These are phyloP conservation scores for Rosa hybrid DNA, from an alignment of 331 rosid species.

Conservation along the genomic window DNA sequence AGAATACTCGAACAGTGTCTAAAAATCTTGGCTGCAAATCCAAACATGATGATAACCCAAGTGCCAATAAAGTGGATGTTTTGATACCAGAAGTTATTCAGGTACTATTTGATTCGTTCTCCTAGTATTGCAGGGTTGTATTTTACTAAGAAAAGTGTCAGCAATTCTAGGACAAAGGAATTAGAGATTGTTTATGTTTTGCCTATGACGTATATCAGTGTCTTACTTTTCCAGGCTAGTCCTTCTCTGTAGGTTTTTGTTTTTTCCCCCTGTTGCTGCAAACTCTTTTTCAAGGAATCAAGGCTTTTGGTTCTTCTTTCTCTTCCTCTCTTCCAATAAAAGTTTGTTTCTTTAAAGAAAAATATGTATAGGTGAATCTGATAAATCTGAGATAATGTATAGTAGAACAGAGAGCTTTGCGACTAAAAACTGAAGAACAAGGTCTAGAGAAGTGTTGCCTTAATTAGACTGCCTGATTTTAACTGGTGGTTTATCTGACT, in stretches of 20 bases:
- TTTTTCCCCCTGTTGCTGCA: not conserved
- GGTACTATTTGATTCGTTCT: slow-evolving; percentile 43
- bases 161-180: slow-evolving; percentile 7
- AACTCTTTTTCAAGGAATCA: not conserved
- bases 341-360: not conserved
- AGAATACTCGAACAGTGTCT: slow-evolving; percentile 85
- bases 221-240: not conserved
- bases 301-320: not conserved
- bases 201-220: slow-evolving; percentile 1
- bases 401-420: not conserved
- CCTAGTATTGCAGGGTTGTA: not conserved
- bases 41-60: slow-evolving; percentile 34
- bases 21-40: slow-evolving; percentile 87
- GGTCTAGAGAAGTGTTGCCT: slow-evolving; percentile 3
- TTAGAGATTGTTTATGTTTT: slow-evolving; percentile 19
- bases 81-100: slow-evolving; percentile 92
- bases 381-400: not conserved
- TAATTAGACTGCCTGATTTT: not conserved
- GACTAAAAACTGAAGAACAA: not conserved
- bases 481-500: not conserved
- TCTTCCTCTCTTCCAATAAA: not conserved
- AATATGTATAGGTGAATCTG: not conserved
- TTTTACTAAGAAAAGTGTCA: not conserved
- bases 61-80: slow-evolving; percentile 67
- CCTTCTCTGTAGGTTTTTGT: not conserved